Conservation (phyloP, 1,284 basidiomycete genomes). For the Tranzscheliella williamsii region DNA sequence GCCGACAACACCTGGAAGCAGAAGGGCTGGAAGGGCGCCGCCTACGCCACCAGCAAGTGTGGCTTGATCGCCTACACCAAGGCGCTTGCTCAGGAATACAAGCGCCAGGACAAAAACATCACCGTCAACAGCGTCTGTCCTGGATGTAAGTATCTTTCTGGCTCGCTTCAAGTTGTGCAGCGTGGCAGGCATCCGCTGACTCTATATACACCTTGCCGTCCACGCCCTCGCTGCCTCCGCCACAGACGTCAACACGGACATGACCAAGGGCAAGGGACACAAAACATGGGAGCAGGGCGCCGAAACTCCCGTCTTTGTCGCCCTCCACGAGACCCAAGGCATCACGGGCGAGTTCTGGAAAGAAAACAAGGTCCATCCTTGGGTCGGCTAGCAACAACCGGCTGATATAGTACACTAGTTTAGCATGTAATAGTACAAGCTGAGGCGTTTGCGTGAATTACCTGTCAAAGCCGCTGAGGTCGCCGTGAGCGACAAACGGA, state of each 20-base stretch:
- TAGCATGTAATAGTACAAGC: too few relatives aligned
- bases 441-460: too few relatives aligned
- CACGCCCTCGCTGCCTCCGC: not conserved
- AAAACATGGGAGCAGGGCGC: slow-evolving; percentile 55
- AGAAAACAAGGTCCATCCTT: slow-evolving; percentile 17
- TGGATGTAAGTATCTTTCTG: slow-evolving; percentile 33
- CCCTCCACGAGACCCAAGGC: slow-evolving; percentile 35
- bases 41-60: slow-evolving; percentile 52
- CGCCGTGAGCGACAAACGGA: slow-evolving; percentile 30
- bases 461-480: slow-evolving; percentile 32
- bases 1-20: slow-evolving; percentile 40
- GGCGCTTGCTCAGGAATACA: slow-evolving; percentile 39
- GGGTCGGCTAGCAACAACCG: slow-evolving; percentile 6
- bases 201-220: not conserved
- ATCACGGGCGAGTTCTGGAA: slow-evolving; percentile 37
- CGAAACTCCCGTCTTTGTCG: slow-evolving; percentile 54
- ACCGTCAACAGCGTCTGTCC: slow-evolving; percentile 54
- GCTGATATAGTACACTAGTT: too few relatives aligned
- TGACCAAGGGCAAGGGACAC: slow-evolving; percentile 49
- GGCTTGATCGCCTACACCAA: slow-evolving; percentile 46
- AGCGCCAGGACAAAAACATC: slow-evolving; percentile 23
- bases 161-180: not conserved
- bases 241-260: slow-evolving; percentile 50
- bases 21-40: slow-evolving; percentile 54
- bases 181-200: not conserved